Conservation (phyloP, 495 filamentous ascomycete genomes). For the Xylaria cubensis region DNA sequence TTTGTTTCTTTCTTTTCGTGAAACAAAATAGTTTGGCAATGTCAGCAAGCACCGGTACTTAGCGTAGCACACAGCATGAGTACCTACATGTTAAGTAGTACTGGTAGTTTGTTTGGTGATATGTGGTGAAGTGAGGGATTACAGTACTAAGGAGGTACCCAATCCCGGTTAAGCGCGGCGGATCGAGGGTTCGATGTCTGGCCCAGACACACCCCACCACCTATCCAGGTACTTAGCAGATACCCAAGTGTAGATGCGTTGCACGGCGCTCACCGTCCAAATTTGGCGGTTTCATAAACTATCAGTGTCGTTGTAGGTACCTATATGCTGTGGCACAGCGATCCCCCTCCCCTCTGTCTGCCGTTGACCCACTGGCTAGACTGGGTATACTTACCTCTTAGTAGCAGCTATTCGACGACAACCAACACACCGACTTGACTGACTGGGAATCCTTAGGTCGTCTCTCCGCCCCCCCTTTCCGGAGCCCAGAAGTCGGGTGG, state of each 20-base stretch:
- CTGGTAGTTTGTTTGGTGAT: not conserved
- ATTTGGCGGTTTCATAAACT: not conserved
- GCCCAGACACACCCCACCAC: not conserved
- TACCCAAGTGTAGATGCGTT: not conserved
- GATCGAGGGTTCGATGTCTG: conserved; percentile 2
- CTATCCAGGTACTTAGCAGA: not conserved
- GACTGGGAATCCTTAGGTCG: conserved; percentile 7
- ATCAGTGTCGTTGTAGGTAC: not conserved
- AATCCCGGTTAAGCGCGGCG: conserved; percentile 6
- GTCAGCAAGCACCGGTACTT: not conserved
- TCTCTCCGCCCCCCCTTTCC: conserved; percentile 7
- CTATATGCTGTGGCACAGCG: not conserved
- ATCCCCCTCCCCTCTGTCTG: not conserved
- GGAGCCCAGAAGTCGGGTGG: conserved; percentile 1
- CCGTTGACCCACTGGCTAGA: conserved; percentile 1
- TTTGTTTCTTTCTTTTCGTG: not conserved
- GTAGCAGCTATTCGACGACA: not conserved
- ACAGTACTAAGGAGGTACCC: not conserved
- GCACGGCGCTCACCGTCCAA: not conserved
- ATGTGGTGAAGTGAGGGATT: not conserved
- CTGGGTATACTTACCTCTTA: not conserved
- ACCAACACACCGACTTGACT: conserved; percentile 9
- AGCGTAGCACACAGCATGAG: not conserved
- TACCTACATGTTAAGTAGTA: not conserved
- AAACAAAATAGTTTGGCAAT: not conserved